Evolutionary conservation across 169 alveolate genomes (phyloP).

Genomic region (Cryptosporidium baileyi): DNA sequence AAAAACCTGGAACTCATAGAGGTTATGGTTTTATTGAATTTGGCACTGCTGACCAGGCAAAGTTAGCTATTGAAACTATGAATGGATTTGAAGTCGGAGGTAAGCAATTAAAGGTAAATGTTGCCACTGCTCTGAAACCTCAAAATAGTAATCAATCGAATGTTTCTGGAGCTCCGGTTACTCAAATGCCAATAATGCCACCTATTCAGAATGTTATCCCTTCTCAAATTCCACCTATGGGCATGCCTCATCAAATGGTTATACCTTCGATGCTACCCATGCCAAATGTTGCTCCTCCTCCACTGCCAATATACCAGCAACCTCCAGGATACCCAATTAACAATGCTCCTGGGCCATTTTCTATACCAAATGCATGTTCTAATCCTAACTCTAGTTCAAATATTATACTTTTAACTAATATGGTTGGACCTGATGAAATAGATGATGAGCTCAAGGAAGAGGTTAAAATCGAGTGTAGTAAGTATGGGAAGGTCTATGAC

Average conservation of each 20-base stretch:
- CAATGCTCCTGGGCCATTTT: conserved; percentile 2
- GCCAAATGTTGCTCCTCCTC: conserved; percentile 69
- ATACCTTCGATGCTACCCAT: conserved; percentile 53
- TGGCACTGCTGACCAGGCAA: conserved; percentile 76
- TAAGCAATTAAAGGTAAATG: conserved; percentile 74
- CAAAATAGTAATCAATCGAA: conserved; percentile 3
- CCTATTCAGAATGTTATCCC: conserved; percentile 40
- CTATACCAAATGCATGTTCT: conserved; percentile 20
- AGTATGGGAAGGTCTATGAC: conserved; percentile 70
- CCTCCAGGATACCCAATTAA: conserved; percentile 42
- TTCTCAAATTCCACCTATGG: conserved; percentile 54
- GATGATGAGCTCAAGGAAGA: conserved; percentile 74
- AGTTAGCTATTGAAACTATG: conserved; percentile 81
- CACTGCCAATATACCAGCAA: conserved; percentile 61
- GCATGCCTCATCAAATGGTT: conserved; percentile 57
- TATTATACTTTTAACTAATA: conserved; percentile 67
- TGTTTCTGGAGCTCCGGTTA: background rate
- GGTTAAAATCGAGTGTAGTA: conserved; percentile 73
- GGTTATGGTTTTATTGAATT: conserved; percentile 82
- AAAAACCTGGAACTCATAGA: conserved; percentile 75
- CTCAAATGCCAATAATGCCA: conserved; percentile 43
- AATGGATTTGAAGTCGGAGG: conserved; percentile 82
- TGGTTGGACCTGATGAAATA: conserved; percentile 75
- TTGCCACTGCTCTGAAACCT: conserved; percentile 72
- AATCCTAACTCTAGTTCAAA: conserved; percentile 11